Base-by-base conservation (phyloP, 2,329 filamentous ascomycete species). In the Phoma herbarum region DNA sequence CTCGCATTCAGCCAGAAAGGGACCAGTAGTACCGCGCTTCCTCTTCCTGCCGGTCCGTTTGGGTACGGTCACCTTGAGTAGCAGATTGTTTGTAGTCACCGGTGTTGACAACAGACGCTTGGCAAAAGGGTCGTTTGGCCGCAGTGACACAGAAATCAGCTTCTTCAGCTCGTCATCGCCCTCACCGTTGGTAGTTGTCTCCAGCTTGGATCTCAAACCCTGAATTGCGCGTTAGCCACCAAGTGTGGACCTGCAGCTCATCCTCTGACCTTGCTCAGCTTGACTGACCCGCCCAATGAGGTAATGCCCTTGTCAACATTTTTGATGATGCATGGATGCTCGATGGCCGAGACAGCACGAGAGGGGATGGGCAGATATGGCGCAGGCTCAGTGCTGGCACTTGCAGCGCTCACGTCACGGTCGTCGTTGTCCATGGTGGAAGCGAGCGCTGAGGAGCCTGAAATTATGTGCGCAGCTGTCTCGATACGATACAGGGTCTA, bases 1-100 rank as follows among this genome's bases (percentile, higher is more conserved):
- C 2, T 69, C 63, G 71, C 87, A 50, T 33, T 70, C 67, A 11
- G 62, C n/a, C 23, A 75, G 39, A 45, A 76, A 94, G 0, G 89
- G 87, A 4, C 83, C 89, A 54, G 88, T 75, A 5, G 87, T 87
- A n/a, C 92, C 93, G 66, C 89, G 84, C 79, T 93, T 97, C 58
- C 93, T 86, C 77, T 91, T 96, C 60, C 92, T 86, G 3, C 93
- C 93, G 2, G 93, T 97, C 55, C 92, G 84, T 75, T 89, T 95
- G 0, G 95, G 94, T 1, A 98, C 87, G 0, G 90, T 93, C 54
- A 99, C 84, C 74, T 93, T 93, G 52, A 99, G 82, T 20, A 98
- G 83, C 20, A 98, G 80, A 71, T 97, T 96, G 72, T 93, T 91
- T 10, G 92, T 90, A 20, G 86, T 80, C 29, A 89, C 86, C 71